Conservation (phyloP, 768 basidiomycete species). For the Kwoniella heveanensis region DNA sequence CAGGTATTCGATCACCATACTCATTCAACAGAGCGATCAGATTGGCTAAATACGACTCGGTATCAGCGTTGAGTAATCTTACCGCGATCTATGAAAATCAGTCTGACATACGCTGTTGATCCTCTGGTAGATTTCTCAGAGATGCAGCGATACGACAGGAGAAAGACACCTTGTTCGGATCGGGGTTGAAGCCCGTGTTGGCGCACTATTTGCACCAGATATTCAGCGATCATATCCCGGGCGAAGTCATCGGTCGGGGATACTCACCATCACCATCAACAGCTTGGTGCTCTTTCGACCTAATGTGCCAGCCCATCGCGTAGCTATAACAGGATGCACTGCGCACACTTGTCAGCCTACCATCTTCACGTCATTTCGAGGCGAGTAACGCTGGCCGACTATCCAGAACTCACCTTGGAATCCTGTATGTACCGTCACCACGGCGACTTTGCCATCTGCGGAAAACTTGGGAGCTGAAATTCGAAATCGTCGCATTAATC, state of each 20-base stretch:
- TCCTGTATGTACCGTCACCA: slow-evolving; percentile 58
- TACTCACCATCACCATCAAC: slow-evolving; percentile 49
- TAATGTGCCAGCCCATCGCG: slow-evolving; percentile 60
- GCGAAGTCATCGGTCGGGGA: not conserved
- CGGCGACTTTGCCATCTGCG: slow-evolving; percentile 59
- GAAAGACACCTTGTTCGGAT: slow-evolving; percentile 57
- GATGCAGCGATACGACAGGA: slow-evolving; percentile 58
- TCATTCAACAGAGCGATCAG: slow-evolving; percentile 58
- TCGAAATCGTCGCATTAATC: slow-evolving; percentile 9
- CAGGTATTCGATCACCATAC: slow-evolving; percentile 55
- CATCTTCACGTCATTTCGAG: not conserved
- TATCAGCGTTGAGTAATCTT: not conserved
- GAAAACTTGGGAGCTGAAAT: slow-evolving; percentile 58
- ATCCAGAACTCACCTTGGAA: slow-evolving; percentile 55
- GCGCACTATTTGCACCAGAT: slow-evolving; percentile 51
- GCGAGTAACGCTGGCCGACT: too few species aligned
- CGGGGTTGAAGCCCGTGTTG: slow-evolving; percentile 58
- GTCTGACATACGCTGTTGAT: slow-evolving; percentile 50
- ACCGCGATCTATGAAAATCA: too few species aligned
- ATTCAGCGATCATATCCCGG: not conserved
- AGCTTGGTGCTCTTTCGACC: slow-evolving; percentile 53
- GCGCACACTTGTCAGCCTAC: not conserved
- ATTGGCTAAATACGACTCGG: slow-evolving; percentile 43
- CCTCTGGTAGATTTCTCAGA: slow-evolving; percentile 52
- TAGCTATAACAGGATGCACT: slow-evolving; percentile 61